A percentile compares a stretch with the other conserved stretches of the same genome.
Conservation (phyloP, 169 alveolate genomes). For the Besnoitia besnoiti region DNA sequence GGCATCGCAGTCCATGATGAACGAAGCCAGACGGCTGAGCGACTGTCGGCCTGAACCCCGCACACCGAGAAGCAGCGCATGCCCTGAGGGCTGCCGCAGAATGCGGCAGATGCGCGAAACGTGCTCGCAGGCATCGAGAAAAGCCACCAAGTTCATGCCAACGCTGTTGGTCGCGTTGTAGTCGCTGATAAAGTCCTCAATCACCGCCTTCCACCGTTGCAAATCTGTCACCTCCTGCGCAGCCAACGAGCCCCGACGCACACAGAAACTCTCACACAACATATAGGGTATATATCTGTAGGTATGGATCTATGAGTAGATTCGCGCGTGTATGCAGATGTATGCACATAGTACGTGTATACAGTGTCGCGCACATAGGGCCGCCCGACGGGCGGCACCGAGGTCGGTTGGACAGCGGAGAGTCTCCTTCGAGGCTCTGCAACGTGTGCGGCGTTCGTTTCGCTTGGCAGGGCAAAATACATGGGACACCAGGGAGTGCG, state of each 20-base stretch:
- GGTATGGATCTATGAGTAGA: no score
- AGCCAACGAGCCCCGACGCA: background rate
- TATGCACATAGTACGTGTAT: no score
- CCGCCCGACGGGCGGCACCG: no score
- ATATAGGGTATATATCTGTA: no score
- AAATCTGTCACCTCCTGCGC: background rate
- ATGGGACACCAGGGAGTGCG: no score
- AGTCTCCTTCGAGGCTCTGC: no score
- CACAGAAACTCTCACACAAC: no score
- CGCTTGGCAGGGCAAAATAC: no score
- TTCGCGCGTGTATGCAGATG: no score
- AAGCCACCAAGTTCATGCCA: conserved; percentile 89
- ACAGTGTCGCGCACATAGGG: no score
- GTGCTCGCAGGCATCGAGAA: conserved; percentile 94
- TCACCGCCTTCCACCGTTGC: conserved; percentile 36
- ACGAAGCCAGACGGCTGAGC: conserved; percentile 94
- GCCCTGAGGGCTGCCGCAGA: conserved; percentile 94
- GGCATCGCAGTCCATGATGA: conserved; percentile 87
- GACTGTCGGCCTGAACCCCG: conserved; percentile 98
- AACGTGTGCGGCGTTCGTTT: no score
- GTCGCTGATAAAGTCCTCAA: conserved; percentile 81
- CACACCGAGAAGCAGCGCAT: conserved; percentile 95
- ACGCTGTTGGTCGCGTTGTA: conserved; percentile 81
- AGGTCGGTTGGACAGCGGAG: no score
- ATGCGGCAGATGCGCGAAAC: conserved; percentile 92